Conservation (phyloP, 2,329 filamentous ascomycete species). For the Grosmannia huntii region DNA sequence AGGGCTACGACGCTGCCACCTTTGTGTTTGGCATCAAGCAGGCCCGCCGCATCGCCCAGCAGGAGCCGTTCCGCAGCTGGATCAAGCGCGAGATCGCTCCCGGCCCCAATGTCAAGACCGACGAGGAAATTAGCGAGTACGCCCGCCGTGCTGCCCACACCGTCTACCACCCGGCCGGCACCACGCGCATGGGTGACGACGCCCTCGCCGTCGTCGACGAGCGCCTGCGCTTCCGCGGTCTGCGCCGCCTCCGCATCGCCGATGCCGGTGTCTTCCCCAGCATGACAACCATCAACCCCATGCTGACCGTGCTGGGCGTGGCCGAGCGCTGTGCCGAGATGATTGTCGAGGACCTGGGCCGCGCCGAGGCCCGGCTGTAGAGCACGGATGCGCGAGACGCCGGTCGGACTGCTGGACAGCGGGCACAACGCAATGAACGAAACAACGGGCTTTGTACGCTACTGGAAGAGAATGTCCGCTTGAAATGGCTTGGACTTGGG, state of each 20-base stretch:
- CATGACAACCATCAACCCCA: slow-evolving; percentile 13
- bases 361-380: slow-evolving; percentile 8
- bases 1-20: slow-evolving; percentile 27
- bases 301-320: slow-evolving; percentile 76
- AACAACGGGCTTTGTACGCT: not conserved
- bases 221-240: slow-evolving; percentile 22
- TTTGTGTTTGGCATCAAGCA: slow-evolving; percentile 12
- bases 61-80: slow-evolving; percentile 12
- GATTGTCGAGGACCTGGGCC: slow-evolving; percentile 53
- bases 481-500: not conserved
- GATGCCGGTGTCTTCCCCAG: slow-evolving; percentile 14
- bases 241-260: slow-evolving; percentile 12
- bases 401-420: not conserved
- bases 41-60: slow-evolving; percentile 10
- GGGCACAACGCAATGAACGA: not conserved
- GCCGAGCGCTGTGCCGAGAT: slow-evolving; percentile 78
- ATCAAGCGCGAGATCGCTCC: slow-evolving; percentile 32
- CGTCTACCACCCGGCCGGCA: slow-evolving; percentile 14
- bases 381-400: not conserved
- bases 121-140: slow-evolving; percentile 13
- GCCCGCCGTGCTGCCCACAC: slow-evolving; percentile 10
- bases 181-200: slow-evolving; percentile 13
- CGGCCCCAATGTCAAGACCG: slow-evolving; percentile 54
- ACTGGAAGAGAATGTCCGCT: not conserved
- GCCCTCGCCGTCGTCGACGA: slow-evolving; percentile 12